Evolutionary conservation across 2,329 filamentous ascomycete species (phyloP).

Genomic region (Penicillium sp.): DNA sequence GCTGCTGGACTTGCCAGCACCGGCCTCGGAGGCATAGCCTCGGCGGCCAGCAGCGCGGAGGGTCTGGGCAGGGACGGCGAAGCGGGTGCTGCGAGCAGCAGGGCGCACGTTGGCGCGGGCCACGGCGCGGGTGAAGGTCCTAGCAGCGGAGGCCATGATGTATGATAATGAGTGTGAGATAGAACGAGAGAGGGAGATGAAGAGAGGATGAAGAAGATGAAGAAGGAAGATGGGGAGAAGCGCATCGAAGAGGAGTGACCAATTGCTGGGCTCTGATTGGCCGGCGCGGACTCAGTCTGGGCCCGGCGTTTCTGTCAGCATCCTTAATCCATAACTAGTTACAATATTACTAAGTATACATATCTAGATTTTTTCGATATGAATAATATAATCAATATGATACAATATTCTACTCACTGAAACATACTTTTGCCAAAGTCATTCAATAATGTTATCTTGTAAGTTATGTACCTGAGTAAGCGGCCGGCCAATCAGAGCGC

Average conservation of each 20-base stretch:
- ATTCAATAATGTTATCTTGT: no score
- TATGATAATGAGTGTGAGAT: neutral
- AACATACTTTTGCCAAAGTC: no score
- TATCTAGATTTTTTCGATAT: no score
- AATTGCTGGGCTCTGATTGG: neutral
- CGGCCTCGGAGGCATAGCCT: constrained; percentile 70
- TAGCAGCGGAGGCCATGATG: constrained; percentile 41
- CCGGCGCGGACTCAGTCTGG: neutral
- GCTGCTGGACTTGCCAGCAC: constrained; percentile 48
- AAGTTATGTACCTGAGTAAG: no score
- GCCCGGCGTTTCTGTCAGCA: neutral
- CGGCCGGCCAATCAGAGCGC: no score
- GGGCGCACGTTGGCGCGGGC: constrained; percentile 39
- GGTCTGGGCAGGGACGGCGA: constrained; percentile 57
- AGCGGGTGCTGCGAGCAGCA: constrained; percentile 54
- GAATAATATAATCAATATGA: no score
- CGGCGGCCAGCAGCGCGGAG: constrained; percentile 73
- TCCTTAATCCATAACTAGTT: no score
- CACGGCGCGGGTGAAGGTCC: constrained; percentile 40
- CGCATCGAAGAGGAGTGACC: neutral
- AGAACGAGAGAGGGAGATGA: neutral
- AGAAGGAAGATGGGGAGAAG: neutral
- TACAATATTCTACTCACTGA: no score
- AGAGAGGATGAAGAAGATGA: neutral
- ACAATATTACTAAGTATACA: no score